Conservation (phyloP, 257 asterid species). For the Verbascum thapsus region DNA sequence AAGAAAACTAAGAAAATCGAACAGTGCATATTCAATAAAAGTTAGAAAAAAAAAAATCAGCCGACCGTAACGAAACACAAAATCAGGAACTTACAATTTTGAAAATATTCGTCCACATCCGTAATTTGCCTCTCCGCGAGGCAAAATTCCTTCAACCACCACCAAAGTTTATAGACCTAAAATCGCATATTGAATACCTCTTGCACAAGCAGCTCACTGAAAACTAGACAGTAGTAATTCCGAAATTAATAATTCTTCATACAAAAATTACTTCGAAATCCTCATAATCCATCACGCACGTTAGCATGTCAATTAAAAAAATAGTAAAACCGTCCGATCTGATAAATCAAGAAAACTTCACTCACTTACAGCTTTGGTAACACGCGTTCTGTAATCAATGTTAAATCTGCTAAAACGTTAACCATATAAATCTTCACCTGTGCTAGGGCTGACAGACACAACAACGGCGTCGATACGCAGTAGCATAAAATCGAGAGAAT, state of each 20-base stretch:
- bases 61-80: constrained; percentile 6
- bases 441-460: neutral
- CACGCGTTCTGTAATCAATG: neutral
- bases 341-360: constrained; percentile 5
- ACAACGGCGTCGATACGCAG: too few species aligned
- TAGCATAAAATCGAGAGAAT: neutral
- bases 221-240: constrained; percentile 29
- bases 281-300: constrained; percentile 23
- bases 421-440: neutral
- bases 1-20: too few species aligned
- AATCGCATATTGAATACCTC: constrained; percentile 29
- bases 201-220: constrained; percentile 24
- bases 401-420: constrained; percentile 8
- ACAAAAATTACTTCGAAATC: constrained; percentile 14
- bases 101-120: constrained; percentile 99
- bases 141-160: constrained; percentile 33
- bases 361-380: constrained; percentile 13
- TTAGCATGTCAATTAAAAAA: neutral
- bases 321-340: constrained; percentile 34
- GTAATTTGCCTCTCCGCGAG: too few species aligned
- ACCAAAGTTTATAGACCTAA: constrained; percentile 26
- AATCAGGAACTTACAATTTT: constrained; percentile 65
- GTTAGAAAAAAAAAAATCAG: neutral
- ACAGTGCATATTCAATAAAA: neutral
- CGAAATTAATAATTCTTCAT: neutral